Evolutionary conservation across 2,329 filamentous ascomycete species (phyloP), one percentile per base, ranked within the genome.

Genomic region (Pseudogymnoascus sp.): DNA sequence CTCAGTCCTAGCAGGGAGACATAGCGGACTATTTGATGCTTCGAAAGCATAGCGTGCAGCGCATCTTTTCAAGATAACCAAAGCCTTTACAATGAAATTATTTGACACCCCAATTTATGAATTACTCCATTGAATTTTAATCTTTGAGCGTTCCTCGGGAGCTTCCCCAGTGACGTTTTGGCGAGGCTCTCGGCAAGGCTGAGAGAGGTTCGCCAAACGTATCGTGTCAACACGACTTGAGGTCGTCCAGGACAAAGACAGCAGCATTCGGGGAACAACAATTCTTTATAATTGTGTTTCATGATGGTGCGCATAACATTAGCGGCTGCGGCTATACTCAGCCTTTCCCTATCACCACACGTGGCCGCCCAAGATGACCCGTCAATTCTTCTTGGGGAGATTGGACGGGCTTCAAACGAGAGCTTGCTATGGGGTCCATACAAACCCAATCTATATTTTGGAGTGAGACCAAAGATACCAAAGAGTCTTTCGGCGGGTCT

Each of bases 381-480:
- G 19, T 62, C 67, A 2, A 69, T 71, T 26, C 59, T 70, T 23
- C 68, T 68, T 29, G 66, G 68, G 26, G 78, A 80, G 68, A 70
- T 76, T 60, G 70, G 68, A 6, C 62, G 71, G 26, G 65, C 66
- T 23, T 84, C 84, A 71, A 96, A 97, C 75, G 83, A 95, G 71
- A 93, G 89, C 71, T 80, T 99, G 69, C 81, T 97, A 78, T 99
- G 94, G 94, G 94, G 94, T 0, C 91, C 94, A 1, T 99, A 97
- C 77, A 85, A 91, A 68, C 89, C 93, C 0, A 97, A 97, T 71
- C 76, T 97, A 49, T 97, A 97, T 76, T 97, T 97, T 78, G 93
- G 93, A 1, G 84, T 96, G 37, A 83, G 91, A 19, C 91, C 93
- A 52, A 83, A 92, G 63, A 81, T 93, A 59, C 89, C 92, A 0